Base-by-base conservation (phyloP, 2,329 filamentous ascomycete species). In the Ascocoryne sarcoides region DNA sequence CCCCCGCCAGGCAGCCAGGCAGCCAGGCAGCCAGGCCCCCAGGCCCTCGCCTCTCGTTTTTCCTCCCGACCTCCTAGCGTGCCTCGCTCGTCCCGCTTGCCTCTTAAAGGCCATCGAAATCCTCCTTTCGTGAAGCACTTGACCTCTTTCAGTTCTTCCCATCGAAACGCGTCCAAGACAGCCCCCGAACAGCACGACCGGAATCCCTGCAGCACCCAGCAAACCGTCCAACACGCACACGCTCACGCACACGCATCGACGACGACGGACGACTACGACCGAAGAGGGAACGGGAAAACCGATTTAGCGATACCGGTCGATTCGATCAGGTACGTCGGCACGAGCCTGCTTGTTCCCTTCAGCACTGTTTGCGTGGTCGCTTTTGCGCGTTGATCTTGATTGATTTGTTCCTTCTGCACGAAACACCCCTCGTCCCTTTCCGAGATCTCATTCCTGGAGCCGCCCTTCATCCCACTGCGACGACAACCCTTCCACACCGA, bases 81-180 rank as follows among this genome's bases (percentile, higher is more conserved):
- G n/a, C n/a, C n/a, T n/a, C n/a, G n/a, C n/a, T n/a, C n/a, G n/a
- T n/a, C n/a, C n/a, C n/a, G n/a, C n/a, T n/a, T n/a, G n/a, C n/a
- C n/a, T n/a, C n/a, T n/a, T n/a, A n/a, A n/a, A n/a, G n/a, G n/a
- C n/a, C n/a, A n/a, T n/a, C n/a, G n/a, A n/a, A n/a, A n/a, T n/a
- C n/a, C n/a, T n/a, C n/a, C n/a, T n/a, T n/a, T n/a, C n/a, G n/a
- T n/a, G n/a, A n/a, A n/a, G n/a, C 41, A 43, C 47, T 48, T 50
- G 47, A 37, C 47, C 44, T 41, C 45, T 47, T 50, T 45, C 28
- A 39, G 42, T 38, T 46, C 43, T 40, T 44, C 39, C 41, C 30
- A 47, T 45, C 43, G 44, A 44, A 50, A 43, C 45, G 43, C 40
- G 32, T 32, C 35, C 38, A 30, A 48, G 37, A 40, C 32, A 15